phyloP scores from a whole-genome alignment of 1,284 basidiomycete species.

The Trichosporon faecale region DNA sequence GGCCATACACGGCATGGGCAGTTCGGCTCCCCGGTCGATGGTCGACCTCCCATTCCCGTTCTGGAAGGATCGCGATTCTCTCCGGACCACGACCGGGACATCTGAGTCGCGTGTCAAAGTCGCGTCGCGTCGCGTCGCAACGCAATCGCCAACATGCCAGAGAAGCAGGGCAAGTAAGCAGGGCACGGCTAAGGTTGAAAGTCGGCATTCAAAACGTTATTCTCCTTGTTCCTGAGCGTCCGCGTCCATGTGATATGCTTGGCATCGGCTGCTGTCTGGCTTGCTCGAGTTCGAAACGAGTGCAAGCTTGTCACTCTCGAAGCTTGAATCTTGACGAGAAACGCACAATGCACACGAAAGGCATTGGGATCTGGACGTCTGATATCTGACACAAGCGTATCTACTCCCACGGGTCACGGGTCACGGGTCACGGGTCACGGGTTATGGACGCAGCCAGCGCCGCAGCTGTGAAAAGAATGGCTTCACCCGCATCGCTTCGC shows the following conservation, averaged over 20 bases:
- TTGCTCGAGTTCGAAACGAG: neutral
- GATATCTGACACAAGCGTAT: neutral
- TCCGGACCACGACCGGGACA: neutral
- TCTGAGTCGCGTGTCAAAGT: neutral
- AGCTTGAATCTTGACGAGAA: no score
- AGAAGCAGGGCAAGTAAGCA: no score
- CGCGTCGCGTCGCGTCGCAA: neutral
- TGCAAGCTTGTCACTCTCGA: neutral
- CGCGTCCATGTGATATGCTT: slow-evolving; percentile 9
- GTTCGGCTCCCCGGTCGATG: neutral
- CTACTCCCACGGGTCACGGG: neutral
- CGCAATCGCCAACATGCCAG: neutral
- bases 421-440: no score
- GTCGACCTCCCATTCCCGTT: neutral
- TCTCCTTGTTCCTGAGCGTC: neutral
- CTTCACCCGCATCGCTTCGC: neutral
- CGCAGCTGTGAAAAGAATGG: neutral
- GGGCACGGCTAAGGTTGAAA: slow-evolving; percentile 2
- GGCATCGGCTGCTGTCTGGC: neutral
- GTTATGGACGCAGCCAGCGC: neutral
- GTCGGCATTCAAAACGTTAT: slow-evolving; percentile 1
- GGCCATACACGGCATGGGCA: neutral
- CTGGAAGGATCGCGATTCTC: slow-evolving; percentile 2
- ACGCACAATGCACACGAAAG: no score
- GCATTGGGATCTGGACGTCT: neutral